Evolutionary conservation across 192 early-diverging fungal species (phyloP), one percentile per base, ranked within the genome.

Genomic region (Mortierella antarctica): DNA sequence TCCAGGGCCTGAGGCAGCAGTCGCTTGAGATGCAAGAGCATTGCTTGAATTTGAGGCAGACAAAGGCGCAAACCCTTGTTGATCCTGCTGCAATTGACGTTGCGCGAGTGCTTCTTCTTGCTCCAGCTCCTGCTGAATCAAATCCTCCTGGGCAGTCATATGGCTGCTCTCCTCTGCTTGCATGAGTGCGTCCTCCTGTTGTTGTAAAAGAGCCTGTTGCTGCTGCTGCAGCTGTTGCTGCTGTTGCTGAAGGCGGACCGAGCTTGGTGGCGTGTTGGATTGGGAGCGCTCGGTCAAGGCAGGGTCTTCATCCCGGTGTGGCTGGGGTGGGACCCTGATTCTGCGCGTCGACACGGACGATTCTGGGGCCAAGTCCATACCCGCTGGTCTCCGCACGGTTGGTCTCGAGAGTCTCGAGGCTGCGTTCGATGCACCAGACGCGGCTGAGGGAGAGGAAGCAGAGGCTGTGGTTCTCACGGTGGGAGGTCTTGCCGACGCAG

Each of bases 51-150:
- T 40, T 7, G 65, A 50, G 9, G 67, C 31, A 18, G 66, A 47
- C 6, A 62, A 50, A n/a, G 72, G 70, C 4, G 72, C 71, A 59
- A 70, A 73, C 9, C 65, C 64, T 18, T 78, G 72, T 17, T 69
- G 63, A 20, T 75, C 74, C 56, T 50, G 62, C 20, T 68, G 67
- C 11, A 45, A 42, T 31, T 78, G 68, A 11, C 52, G 21, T 40
- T 67, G 62, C 12, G 75, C 75, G 14, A 73, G 66, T 4, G 57
- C 76, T n/a, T 81, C 79, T 23, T 75, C 81, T 7, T 74, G 52
- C 59, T 85, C 65, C 21, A 73, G 74, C 18, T 80, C 58, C 46
- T 76, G 58, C 0, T 74, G 67, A 6, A 78, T 52, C 44, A 64
- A 50, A 0, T 49, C 23, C 54, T 86, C 85, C 44, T 86, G 73